These are phyloP conservation scores for Arthrocladium fulminans DNA, from an alignment of 2,329 filamentous ascomycete genomes.

Conservation along the genomic window DNA sequence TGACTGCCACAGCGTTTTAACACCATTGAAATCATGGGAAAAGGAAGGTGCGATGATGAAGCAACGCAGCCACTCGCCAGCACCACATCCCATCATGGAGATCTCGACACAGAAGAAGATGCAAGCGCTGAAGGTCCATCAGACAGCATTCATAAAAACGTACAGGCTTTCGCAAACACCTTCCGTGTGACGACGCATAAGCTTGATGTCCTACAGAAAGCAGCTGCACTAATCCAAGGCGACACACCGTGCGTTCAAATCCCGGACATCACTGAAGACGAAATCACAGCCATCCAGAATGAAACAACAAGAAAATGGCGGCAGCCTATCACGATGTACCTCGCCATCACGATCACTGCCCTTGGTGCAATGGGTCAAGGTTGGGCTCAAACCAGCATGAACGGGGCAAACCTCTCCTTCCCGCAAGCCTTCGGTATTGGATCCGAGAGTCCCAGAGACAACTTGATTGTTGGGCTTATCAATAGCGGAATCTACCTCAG, in stretches of 20 bases:
- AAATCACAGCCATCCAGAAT: slow-evolving; percentile 34
- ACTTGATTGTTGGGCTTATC: slow-evolving; percentile 55
- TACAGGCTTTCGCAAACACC: slow-evolving; percentile 10
- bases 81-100: not conserved
- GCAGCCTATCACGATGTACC: slow-evolving; percentile 41
- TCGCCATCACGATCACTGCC: slow-evolving; percentile 44
- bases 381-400: slow-evolving; percentile 46
- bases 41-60: not conserved
- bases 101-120: not conserved
- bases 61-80: not conserved
- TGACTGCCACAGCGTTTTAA: too few species aligned
- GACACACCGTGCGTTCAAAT: slow-evolving; percentile 6
- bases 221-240: slow-evolving; percentile 11
- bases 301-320: slow-evolving; percentile 43
- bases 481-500: slow-evolving; percentile 52
- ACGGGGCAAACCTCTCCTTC: slow-evolving; percentile 46
- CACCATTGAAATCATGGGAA: not conserved
- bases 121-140: not conserved
- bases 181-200: slow-evolving; percentile 9
- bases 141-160: not conserved
- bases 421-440: slow-evolving; percentile 39
- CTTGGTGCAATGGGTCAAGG: slow-evolving; percentile 45
- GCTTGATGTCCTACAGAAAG: slow-evolving; percentile 13
- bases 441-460: slow-evolving; percentile 37
- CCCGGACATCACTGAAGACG: slow-evolving; percentile 32